Percentiles rank a stretch among this genome's conserved stretches.
Conservation (phyloP, 2,329 filamentous ascomycete species). For the Fusarium nanum region DNA sequence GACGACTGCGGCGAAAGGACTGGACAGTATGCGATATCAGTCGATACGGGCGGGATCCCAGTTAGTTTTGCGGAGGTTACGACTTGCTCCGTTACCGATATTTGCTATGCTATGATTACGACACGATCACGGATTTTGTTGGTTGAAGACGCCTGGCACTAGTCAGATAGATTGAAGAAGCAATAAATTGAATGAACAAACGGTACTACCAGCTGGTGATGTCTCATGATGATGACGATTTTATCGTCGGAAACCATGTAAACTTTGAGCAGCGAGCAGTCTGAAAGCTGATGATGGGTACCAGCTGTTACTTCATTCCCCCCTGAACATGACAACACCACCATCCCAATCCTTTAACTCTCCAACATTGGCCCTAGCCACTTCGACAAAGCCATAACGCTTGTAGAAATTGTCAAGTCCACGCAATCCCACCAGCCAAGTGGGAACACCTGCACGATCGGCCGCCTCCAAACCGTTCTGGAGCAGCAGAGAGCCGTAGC, state of each 20-base stretch:
- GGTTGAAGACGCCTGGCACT: slow-evolving; percentile 1
- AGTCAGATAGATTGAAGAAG: slow-evolving; percentile 6
- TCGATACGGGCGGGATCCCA: slow-evolving; percentile 8
- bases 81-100: slow-evolving; percentile 12
- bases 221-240: not conserved
- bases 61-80: slow-evolving; percentile 5
- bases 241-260: not conserved
- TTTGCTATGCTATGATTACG: slow-evolving; percentile 23
- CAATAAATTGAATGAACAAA: slow-evolving; percentile 3
- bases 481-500: slow-evolving; percentile 49
- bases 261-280: not conserved
- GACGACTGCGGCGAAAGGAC: slow-evolving; percentile 7
- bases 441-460: slow-evolving; percentile 46
- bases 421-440: slow-evolving; percentile 51
- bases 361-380: slow-evolving; percentile 52
- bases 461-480: slow-evolving; percentile 46
- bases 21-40: slow-evolving; percentile 1
- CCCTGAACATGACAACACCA: slow-evolving; percentile 53
- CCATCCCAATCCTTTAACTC: slow-evolving; percentile 53
- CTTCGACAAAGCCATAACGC: slow-evolving; percentile 51
- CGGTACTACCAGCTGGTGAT: not conserved
- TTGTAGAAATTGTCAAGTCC: slow-evolving; percentile 50
- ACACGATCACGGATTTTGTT: slow-evolving; percentile 20
- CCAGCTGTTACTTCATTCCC: slow-evolving; percentile 39
- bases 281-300: not conserved